Evolutionary conservation across 495 filamentous ascomycete genomes (phyloP), one percentile per base, ranked within the genome.

Genomic region (Astrothelium subdiscretum): DNA sequence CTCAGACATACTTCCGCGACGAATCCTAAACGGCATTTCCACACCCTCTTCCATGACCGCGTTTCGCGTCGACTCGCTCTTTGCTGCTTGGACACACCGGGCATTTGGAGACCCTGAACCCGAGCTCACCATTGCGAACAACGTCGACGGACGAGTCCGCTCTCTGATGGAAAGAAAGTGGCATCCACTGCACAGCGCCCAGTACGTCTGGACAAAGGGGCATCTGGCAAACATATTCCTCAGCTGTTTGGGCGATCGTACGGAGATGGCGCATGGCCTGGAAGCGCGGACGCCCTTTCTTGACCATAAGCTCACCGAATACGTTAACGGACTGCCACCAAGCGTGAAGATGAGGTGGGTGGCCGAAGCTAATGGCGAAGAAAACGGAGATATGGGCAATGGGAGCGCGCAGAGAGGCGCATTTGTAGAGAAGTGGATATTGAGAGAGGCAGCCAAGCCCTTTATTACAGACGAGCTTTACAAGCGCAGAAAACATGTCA

Each of bases 401-500:
- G 12, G 10, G 48, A 20, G 12, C 8, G 48, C 12, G 5, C 48
- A 54, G 48, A 26, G 29, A 54, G 48, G 48, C 12, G 48, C 20
- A 29, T 73, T 78, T 42, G 63, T 65, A 4, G 78, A 80, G 66
- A 81, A 81, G 58, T 79, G 76, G 68, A 77, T 82, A 58, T 71
- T 82, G 27, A 74, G 77, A 2, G 74, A 81, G 59, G 80, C 80
- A 0, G 69, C 65, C 42, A 72, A 70, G 62, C 79, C 79, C 0
- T 81, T 76, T 62, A 69, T 83, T 59, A 81, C 79, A 0, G 67
- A 77, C 26, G 79, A 83, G 67, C 62, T 82, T 10, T 80, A 79
- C 61, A 67, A 70, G 31, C 65, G 77, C 15, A 72, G 62, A 65
- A 81, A 82, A 68, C 70, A 80, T 58, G 57, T 59, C 22, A 42